Conservation (phyloP, 2,329 filamentous ascomycete species). For the Apiospora malaysiana region DNA sequence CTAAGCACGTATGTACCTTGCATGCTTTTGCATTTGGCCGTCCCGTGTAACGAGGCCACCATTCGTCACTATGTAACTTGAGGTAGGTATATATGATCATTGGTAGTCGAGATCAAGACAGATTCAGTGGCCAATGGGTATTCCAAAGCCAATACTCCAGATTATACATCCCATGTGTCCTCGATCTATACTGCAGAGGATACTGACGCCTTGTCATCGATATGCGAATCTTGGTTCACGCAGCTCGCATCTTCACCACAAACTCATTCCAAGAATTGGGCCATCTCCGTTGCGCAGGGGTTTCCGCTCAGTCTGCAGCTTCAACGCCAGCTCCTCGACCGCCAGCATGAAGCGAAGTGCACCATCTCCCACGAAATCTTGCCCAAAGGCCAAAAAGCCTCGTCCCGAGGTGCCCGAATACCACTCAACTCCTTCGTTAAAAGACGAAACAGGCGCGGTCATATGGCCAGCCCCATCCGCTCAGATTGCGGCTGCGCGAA, state of each 20-base stretch:
- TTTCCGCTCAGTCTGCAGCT: background rate
- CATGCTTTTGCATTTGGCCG: background rate
- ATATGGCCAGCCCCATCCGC: slow-evolving; percentile 66
- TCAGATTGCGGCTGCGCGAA: slow-evolving; percentile 60
- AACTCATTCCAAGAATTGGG: background rate
- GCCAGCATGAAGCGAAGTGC: slow-evolving; percentile 16
- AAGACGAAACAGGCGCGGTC: slow-evolving; percentile 50
- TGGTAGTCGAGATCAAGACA: too few relatives aligned
- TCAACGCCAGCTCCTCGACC: background rate
- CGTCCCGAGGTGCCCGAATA: slow-evolving; percentile 47
- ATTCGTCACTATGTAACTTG: background rate
- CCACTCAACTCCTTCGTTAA: slow-evolving; percentile 47
- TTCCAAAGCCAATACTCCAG: background rate
- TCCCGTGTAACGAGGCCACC: background rate
- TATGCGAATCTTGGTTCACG: background rate
- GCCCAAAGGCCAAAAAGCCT: slow-evolving; percentile 33
- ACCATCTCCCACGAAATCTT: background rate
- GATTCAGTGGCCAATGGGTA: background rate
- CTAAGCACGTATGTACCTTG: background rate
- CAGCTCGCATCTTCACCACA: background rate
- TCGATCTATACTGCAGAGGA: background rate
- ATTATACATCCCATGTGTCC: background rate
- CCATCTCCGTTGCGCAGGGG: background rate
- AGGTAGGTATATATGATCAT: background rate
- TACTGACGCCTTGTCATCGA: background rate